Evolutionary conservation across 23 red algal species (phyloP), one percentile per base, ranked within the genome.

Genomic region (Gracilaria caudata): DNA sequence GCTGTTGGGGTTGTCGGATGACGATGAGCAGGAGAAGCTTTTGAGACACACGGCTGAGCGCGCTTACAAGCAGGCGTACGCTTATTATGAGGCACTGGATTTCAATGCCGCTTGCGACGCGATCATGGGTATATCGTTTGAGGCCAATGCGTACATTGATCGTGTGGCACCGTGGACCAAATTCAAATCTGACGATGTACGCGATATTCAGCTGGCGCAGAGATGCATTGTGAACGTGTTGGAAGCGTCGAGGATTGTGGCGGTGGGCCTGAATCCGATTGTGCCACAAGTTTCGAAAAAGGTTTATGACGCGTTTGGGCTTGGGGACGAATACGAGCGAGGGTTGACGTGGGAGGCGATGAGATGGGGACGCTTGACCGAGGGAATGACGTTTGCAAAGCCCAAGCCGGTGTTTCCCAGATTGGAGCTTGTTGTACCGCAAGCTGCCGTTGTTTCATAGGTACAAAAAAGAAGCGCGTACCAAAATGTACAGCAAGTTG

Each of bases 131-230:
- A 71, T 96, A 7, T 81, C 86, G 2, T 72, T 44, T 40, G 82
- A 75, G 34, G 93, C 97, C 21, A 99, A 99, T 83, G 61, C 54
- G 3, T 88, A 84, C 84, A 95, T 99, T 72, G 97, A 94, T 73
- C 80, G 70, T 20, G 93, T 91, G 4, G 92, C 91, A 16, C 97
- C 97, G 30, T 99, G 97, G 97, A 92, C 80, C 41, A 87, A 81
- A 29, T 89, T 99, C 53, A 98, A 98, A 57, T 91, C 87, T 34
- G 41, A 77, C 19, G 72, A 93, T 63, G 40, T 60, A 20, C 81
- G 45, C 17, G 80, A 72, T n/a, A 47, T 91, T 43, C 36, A 37
- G 46, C 29, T 70, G 23, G 92, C 97, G 39, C 47, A 58, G 20
- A 51, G 56, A 49, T 84, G 78, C 36, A 29, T 95, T n/a, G 84